phyloP scores from a whole-genome alignment of 2,329 filamentous ascomycete genomes.

The Teratosphaeria destructans region DNA sequence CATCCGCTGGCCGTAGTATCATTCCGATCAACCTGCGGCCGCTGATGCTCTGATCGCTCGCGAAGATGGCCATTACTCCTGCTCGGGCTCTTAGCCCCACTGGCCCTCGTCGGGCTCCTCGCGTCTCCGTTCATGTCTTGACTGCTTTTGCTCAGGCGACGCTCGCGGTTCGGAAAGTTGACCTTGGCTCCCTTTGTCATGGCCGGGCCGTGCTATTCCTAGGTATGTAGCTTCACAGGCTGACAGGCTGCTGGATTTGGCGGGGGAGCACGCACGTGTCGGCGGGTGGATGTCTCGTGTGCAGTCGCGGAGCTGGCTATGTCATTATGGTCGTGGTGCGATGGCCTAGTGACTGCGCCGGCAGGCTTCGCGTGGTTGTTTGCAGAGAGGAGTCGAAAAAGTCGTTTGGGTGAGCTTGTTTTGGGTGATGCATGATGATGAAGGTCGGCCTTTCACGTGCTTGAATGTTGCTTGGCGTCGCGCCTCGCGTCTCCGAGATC shows the following conservation, averaged over 20 bases:
- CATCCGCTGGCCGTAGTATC: slow-evolving; percentile 22
- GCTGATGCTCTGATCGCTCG: slow-evolving; percentile 4
- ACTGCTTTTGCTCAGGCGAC: slow-evolving; percentile 53
- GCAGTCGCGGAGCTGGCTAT: neutral
- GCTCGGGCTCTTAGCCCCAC: slow-evolving; percentile 41
- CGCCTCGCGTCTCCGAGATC: neutral
- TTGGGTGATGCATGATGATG: neutral
- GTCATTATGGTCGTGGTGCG: neutral
- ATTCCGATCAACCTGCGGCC: slow-evolving; percentile 13
- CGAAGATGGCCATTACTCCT: slow-evolving; percentile 28
- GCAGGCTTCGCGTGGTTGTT: neutral
- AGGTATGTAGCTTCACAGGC: neutral
- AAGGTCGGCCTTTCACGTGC: neutral
- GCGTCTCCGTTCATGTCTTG: slow-evolving; percentile 32
- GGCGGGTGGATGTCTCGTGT: neutral
- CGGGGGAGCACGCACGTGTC: neutral
- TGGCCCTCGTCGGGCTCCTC: slow-evolving; percentile 26
- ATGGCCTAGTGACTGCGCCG: neutral
- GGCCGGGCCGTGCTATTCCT: neutral
- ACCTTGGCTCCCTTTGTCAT: slow-evolving; percentile 31
- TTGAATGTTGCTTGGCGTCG: neutral
- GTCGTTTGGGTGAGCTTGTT: neutral
- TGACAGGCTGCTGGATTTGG: neutral
- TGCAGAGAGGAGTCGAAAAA: neutral
- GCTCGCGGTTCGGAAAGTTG: slow-evolving; percentile 47